Evolutionary conservation across 306 rosid genomes (phyloP), one percentile per base, ranked within the genome.

Genomic region (Senna tora): DNA sequence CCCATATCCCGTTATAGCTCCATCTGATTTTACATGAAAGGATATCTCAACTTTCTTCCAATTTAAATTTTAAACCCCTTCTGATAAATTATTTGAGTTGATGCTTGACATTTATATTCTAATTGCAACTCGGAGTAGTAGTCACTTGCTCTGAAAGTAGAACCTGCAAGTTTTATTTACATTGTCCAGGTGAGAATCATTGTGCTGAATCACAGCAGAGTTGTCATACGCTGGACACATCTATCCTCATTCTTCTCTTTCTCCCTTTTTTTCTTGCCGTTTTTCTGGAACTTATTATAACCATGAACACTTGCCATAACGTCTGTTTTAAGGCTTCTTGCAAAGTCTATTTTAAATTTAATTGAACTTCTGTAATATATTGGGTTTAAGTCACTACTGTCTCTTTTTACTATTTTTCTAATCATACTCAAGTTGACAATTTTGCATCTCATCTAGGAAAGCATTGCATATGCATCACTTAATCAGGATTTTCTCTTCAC

Each of bases 11-110:
- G 70, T 76, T 80, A 82, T 95, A 33, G 77, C 75, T 43, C 79
- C 87, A 38, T 83, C 76, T 43, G 68, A 25, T 87, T 78, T 90
- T 78, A 73, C 39, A 21, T 87, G 90, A 66, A 88, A 81, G 12
- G 97, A 88, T 34, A 77, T 90, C 74, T 80, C 85, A 62, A 90
- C 82, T 89, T 85, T 93, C 72, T 80, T 74, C 96, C 97, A 90
- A 50, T 88, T 78, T 1, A 72, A 52, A 68, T 63, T 88, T 78
- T 1, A 72, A 52, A 68, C 65, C 77, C 98, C 92, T 88, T 86
- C 74, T 9, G 82, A 65, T 46, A 68, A 39, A 78, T 77, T 78
- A 71, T 79, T 88, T 72, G 80, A 74, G 75, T 78, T 81, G 79
- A 16, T 83, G 72, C 70, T 72, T 64, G 77, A 51, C 81, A 77